Percentiles rank a stretch among this genome's conserved stretches.
phyloP scores from a whole-genome alignment of 2,329 filamentous ascomycete species.

The Aspergillus spinulosporus region DNA sequence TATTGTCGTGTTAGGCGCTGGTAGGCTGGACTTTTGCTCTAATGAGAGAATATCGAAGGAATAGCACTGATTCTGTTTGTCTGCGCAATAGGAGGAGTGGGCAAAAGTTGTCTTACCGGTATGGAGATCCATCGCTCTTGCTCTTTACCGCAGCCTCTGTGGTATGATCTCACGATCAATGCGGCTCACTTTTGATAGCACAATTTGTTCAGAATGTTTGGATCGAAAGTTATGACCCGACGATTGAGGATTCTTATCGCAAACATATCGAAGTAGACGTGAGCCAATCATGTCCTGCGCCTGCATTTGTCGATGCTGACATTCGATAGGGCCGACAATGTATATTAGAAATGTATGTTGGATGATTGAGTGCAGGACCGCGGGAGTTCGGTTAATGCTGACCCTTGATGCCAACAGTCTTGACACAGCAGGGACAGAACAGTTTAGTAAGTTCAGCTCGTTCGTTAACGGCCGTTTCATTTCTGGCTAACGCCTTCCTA shows the following conservation, averaged over 20 bases:
- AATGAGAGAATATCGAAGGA: not conserved
- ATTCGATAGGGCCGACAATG: slow-evolving; percentile 73
- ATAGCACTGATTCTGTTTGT: slow-evolving; percentile 19
- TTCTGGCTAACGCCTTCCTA: slow-evolving; percentile 30
- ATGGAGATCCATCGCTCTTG: slow-evolving; percentile 32
- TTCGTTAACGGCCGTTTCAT: not conserved
- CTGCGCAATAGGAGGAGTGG: slow-evolving; percentile 69
- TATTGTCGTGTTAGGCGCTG: slow-evolving; percentile 78
- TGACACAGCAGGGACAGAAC: slow-evolving; percentile 87
- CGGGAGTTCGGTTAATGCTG: slow-evolving; percentile 3
- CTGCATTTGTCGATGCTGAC: slow-evolving; percentile 31
- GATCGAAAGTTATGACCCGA: slow-evolving; percentile 89
- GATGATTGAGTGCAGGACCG: not conserved
- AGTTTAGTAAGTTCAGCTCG: slow-evolving; percentile 71
- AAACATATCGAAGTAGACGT: slow-evolving; percentile 91
- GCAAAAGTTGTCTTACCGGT: slow-evolving; percentile 92
- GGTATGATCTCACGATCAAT: not conserved
- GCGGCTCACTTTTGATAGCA: slow-evolving; percentile 52
- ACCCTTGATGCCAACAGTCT: slow-evolving; percentile 53
- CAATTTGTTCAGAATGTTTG: slow-evolving; percentile 94
- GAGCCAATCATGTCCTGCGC: slow-evolving; percentile 45
- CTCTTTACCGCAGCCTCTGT: not conserved
- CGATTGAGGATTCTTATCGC: slow-evolving; percentile 83
- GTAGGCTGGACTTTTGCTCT: slow-evolving; percentile 44
- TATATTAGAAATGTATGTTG: slow-evolving; percentile 78